Evolutionary conservation across 768 basidiomycete species (phyloP).

Genomic region (Lentinula sp.): DNA sequence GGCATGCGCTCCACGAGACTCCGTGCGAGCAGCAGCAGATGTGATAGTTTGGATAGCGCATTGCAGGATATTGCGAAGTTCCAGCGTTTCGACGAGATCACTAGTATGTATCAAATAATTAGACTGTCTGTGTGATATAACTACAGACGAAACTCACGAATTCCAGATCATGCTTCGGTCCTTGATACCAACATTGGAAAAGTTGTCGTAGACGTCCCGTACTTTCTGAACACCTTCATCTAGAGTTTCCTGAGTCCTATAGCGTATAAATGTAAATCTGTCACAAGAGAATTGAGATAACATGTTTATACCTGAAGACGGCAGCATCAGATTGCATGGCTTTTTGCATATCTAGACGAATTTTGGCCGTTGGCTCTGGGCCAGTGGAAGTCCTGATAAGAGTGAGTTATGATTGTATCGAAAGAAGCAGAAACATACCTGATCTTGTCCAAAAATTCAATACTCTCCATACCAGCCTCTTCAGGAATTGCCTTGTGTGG

Average conservation of each 20-base stretch:
- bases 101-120: conserved; percentile 28
- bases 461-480: conserved; percentile 77
- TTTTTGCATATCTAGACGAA: conserved; percentile 96
- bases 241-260: conserved; percentile 78
- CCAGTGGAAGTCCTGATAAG: conserved; percentile 64
- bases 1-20: conserved; percentile 97
- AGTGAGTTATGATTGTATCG: background rate
- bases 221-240: conserved; percentile 93
- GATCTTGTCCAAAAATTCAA: conserved; percentile 87
- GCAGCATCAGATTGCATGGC: conserved; percentile 98
- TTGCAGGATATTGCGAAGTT: conserved; percentile 93
- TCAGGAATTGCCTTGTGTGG: conserved; percentile 86
- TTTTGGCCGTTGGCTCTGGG: conserved; percentile 79
- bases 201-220: conserved; percentile 80
- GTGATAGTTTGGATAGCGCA: conserved; percentile 95
- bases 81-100: conserved; percentile 95
- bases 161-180: conserved; percentile 99
- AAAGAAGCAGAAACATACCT: conserved; percentile 31
- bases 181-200: conserved; percentile 89
- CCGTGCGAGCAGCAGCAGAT: conserved; percentile 88
- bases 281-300: background rate
- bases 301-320: conserved; percentile 70
- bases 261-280: background rate
- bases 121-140: background rate
- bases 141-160: conserved; percentile 53